phyloP scores from a whole-genome alignment of 2,329 filamentous ascomycete genomes.

The Cladosporium sp. region DNA sequence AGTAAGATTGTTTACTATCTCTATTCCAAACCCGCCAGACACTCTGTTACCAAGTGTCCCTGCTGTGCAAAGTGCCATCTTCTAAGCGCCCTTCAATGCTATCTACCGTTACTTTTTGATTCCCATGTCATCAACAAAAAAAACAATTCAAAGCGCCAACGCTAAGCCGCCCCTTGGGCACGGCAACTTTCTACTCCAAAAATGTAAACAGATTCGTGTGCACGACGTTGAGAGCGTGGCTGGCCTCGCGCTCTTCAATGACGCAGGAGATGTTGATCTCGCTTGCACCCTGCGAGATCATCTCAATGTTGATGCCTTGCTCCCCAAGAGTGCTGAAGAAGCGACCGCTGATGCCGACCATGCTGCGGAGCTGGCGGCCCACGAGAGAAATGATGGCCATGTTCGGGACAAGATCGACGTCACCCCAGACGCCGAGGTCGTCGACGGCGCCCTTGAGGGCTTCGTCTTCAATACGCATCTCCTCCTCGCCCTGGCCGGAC shows the following conservation, averaged over 20 bases:
- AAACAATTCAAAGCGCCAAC: slow-evolving; percentile 10
- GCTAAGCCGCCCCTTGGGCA: slow-evolving; percentile 8
- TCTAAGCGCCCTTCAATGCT: background rate
- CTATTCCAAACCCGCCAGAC: background rate
- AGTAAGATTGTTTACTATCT: background rate
- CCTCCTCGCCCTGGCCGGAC: slow-evolving; percentile 42
- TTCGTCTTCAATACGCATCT: slow-evolving; percentile 45
- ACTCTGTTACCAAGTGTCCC: background rate
- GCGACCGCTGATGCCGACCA: slow-evolving; percentile 81
- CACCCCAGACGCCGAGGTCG: slow-evolving; percentile 75
- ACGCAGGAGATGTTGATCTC: slow-evolving; percentile 99
- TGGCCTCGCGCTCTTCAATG: slow-evolving; percentile 85
- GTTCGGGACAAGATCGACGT: slow-evolving; percentile 81
- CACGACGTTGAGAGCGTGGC: slow-evolving; percentile 89
- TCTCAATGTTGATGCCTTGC: slow-evolving; percentile 94
- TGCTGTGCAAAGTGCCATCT: background rate
- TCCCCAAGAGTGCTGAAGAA: slow-evolving; percentile 96
- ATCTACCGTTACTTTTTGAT: background rate
- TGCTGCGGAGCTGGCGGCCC: slow-evolving; percentile 95
- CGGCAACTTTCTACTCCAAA: slow-evolving; percentile 57
- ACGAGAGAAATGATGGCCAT: slow-evolving; percentile 97
- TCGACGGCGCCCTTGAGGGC: slow-evolving; percentile 52
- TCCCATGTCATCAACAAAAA: background rate
- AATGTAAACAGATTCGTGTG: slow-evolving; percentile 98
- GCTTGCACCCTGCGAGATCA: slow-evolving; percentile 98